A percentile compares a stretch with the other conserved stretches of the same genome.
Conservation (phyloP, 2,329 filamentous ascomycete genomes). For the Cercospora zeina region DNA sequence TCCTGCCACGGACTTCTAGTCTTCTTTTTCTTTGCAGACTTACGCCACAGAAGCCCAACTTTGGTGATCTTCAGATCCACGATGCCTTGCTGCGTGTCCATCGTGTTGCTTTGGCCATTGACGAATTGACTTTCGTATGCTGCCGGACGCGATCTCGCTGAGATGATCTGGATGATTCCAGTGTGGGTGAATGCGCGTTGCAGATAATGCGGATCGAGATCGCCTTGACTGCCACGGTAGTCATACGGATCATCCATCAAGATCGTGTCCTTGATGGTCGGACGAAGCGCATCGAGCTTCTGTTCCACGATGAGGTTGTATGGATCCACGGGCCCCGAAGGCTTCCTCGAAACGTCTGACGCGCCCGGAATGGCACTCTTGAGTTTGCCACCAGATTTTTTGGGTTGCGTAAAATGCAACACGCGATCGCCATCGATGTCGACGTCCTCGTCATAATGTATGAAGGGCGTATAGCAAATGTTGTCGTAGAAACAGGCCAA, state of each 20-base stretch:
- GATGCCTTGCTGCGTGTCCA: constrained; percentile 84
- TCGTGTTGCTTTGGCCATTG: constrained; percentile 51
- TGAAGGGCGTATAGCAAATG: constrained; percentile 96
- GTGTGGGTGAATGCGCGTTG: constrained; percentile 90
- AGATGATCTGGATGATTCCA: constrained; percentile 91
- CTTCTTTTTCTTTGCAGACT: constrained; percentile 92
- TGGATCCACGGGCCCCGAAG: constrained; percentile 69
- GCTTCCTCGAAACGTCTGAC: constrained; percentile 70
- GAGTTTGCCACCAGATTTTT: constrained; percentile 63
- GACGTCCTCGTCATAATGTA: constrained; percentile 92
- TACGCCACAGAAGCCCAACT: constrained; percentile 91
- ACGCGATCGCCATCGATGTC: constrained; percentile 75
- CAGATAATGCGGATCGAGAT: constrained; percentile 75
- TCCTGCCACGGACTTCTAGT: constrained; percentile 96
- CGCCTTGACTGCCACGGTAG: constrained; percentile 75
- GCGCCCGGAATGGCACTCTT: constrained; percentile 57
- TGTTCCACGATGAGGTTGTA: constrained; percentile 92
- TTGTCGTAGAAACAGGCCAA: constrained; percentile 98
- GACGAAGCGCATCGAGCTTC: constrained; percentile 78
- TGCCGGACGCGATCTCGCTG: constrained; percentile 86
- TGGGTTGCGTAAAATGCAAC: constrained; percentile 64
- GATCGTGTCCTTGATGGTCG: constrained; percentile 89
- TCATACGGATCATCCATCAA: constrained; percentile 87
- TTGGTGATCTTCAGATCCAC: constrained; percentile 98
- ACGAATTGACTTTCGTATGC: constrained; percentile 79